Evolutionary conservation across 164 flowering plant species (phyloP).

Genomic region (Umbellularia californica): DNA sequence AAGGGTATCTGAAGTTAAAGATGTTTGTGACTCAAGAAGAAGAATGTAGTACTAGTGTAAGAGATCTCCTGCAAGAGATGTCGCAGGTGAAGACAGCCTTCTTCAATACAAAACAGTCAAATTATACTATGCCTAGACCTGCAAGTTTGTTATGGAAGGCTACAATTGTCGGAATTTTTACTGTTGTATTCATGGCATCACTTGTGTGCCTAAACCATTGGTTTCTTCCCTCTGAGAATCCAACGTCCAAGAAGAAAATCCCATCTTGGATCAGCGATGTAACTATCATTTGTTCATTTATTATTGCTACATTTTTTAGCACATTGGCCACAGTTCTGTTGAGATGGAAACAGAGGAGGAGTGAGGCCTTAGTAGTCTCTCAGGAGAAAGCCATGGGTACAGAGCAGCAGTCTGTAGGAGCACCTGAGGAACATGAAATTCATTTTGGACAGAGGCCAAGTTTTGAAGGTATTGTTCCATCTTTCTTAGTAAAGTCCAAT

Average conservation of each 20-base stretch:
- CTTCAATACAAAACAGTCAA: slow-evolving; percentile 29
- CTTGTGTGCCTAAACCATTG: slow-evolving; percentile 42
- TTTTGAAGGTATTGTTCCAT: slow-evolving; percentile 48
- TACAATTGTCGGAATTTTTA: slow-evolving; percentile 33
- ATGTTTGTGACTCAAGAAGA: slow-evolving; percentile 76
- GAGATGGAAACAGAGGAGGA: slow-evolving; percentile 45
- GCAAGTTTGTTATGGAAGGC: slow-evolving; percentile 47
- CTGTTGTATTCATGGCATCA: slow-evolving; percentile 42
- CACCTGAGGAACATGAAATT: slow-evolving; percentile 50
- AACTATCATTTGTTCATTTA: slow-evolving; percentile 48
- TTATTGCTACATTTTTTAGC: slow-evolving; percentile 35
- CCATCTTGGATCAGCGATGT: slow-evolving; percentile 64
- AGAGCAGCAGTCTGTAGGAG: slow-evolving; percentile 19
- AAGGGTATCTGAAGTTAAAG: slow-evolving; percentile 38
- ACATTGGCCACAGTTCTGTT: slow-evolving; percentile 28
- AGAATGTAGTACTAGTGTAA: slow-evolving; percentile 25
- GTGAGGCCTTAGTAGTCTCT: slow-evolving; percentile 19
- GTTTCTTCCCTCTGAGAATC: slow-evolving; percentile 31
- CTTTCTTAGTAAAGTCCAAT: neutral
- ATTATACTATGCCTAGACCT: slow-evolving; percentile 33
- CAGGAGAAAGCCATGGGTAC: slow-evolving; percentile 18
- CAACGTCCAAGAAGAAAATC: slow-evolving; percentile 33
- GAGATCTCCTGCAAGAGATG: slow-evolving; percentile 34
- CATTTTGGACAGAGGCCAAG: slow-evolving; percentile 69
- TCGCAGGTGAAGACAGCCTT: slow-evolving; percentile 32